phyloP scores from a whole-genome alignment of 805 yeast species.

The Lachancea quebecensis region DNA sequence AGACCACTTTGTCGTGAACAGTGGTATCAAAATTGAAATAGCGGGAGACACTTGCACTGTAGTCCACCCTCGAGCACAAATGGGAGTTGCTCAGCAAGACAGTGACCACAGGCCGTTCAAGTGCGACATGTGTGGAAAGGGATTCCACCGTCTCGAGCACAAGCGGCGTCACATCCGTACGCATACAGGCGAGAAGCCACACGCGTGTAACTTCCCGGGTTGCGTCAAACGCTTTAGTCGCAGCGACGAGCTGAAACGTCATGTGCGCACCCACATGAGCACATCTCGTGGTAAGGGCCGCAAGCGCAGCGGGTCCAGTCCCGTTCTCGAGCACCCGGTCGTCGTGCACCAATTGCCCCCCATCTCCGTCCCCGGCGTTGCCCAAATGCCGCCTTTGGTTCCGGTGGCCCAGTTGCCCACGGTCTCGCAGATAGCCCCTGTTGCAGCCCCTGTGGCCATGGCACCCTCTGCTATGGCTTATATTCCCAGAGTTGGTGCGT shows the following conservation, averaged over 20 bases:
- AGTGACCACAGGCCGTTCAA: conserved; percentile 48
- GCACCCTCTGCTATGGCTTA: conserved; percentile 9
- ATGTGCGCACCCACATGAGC: conserved; percentile 63
- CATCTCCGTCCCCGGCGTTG: conserved; percentile 2
- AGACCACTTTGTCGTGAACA: no score
- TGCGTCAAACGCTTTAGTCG: conserved; percentile 63
- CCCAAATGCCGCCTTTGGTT: neutral
- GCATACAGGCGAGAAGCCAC: conserved; percentile 79
- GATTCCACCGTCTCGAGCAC: conserved; percentile 70
- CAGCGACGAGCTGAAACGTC: conserved; percentile 70
- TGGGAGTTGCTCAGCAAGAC: neutral
- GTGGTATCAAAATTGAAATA: no score
- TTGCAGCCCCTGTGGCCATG: conserved; percentile 8
- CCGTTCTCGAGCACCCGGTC: conserved; percentile 5
- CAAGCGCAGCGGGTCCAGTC: conserved; percentile 1
- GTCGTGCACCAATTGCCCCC: conserved; percentile 7
- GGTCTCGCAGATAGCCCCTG: neutral
- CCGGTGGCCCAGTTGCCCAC: no score
- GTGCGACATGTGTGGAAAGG: conserved; percentile 68
- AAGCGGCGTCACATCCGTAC: conserved; percentile 74
- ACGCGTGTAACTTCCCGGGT: conserved; percentile 64
- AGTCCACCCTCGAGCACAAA: no score
- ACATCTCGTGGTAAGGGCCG: conserved; percentile 31
- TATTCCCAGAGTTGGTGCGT: neutral
- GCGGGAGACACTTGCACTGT: no score